Evolutionary conservation across 495 filamentous ascomycete species (phyloP).

Genomic region (Stereocaulon alpinum): DNA sequence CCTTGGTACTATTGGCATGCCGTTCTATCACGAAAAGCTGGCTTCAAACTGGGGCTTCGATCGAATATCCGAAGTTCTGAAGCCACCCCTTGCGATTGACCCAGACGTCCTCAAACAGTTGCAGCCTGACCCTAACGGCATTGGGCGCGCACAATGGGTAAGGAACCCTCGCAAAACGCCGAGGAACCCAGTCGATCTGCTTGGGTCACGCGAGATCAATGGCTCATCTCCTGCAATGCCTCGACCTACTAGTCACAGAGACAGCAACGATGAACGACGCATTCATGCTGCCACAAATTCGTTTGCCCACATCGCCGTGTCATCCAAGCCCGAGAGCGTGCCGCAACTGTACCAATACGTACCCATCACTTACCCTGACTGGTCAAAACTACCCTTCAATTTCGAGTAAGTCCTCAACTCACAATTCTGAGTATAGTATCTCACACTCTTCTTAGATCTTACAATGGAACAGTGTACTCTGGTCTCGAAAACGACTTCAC

Average conservation of each 20-base stretch:
- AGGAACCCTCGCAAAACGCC: conserved; percentile 59
- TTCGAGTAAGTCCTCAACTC: conserved; percentile 54
- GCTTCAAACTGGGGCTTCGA: conserved; percentile 84
- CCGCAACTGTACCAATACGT: conserved; percentile 3
- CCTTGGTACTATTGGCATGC: conserved; percentile 78
- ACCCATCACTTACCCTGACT: conserved; percentile 38
- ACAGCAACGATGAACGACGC: conserved; percentile 20
- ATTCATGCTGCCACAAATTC: background rate
- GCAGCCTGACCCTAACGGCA: conserved; percentile 45
- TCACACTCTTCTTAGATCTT: conserved; percentile 48
- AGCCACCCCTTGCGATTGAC: conserved; percentile 67
- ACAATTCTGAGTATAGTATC: background rate
- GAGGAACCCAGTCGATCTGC: conserved; percentile 77
- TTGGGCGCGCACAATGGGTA: conserved; percentile 51
- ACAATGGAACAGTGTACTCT: conserved; percentile 82
- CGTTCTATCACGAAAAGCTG: conserved; percentile 79
- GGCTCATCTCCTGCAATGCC: conserved; percentile 56
- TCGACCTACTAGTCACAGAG: conserved; percentile 90
- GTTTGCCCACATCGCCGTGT: conserved; percentile 25
- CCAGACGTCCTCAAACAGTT: conserved; percentile 58
- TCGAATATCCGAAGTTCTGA: conserved; percentile 71
- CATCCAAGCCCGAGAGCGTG: conserved; percentile 95
- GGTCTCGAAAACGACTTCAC: conserved; percentile 92
- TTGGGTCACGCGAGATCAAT: conserved; percentile 37
- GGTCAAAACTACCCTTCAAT: conserved; percentile 98